A percentile compares a stretch with the other conserved stretches of the same genome.
These are phyloP conservation scores for Thelephora aurantiotincta DNA, from an alignment of 768 basidiomycete genomes.

Conservation along the genomic window DNA sequence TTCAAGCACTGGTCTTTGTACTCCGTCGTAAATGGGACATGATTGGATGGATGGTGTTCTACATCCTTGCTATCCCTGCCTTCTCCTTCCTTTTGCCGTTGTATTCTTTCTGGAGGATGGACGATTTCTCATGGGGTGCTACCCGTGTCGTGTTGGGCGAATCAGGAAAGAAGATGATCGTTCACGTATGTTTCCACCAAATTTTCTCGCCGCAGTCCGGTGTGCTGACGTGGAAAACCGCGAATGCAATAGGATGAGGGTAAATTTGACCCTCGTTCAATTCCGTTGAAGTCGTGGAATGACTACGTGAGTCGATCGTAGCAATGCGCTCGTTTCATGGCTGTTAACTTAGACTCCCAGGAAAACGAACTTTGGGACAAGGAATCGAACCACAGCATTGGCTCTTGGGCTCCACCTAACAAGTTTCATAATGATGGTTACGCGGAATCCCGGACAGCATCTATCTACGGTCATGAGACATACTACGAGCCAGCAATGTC, in stretches of 20 bases:
- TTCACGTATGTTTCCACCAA: conserved; percentile 52
- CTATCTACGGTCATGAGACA: conserved; percentile 79
- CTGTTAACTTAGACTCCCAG: conserved; percentile 20
- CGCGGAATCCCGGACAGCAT: conserved; percentile 63
- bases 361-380: conserved; percentile 97
- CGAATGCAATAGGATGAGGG: conserved; percentile 70
- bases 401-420: conserved; percentile 77
- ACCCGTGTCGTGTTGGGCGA: conserved; percentile 91
- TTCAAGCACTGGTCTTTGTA: conserved; percentile 86
- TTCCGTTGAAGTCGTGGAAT: conserved; percentile 94
- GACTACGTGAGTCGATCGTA: conserved; percentile 56
- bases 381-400: conserved; percentile 90
- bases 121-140: conserved; percentile 93
- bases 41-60: conserved; percentile 96
- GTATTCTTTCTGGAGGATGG: conserved; percentile 97
- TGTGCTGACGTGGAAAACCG: conserved; percentile 3
- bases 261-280: conserved; percentile 86
- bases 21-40: conserved; percentile 95
- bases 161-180: conserved; percentile 87
- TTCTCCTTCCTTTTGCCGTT: conserved; percentile 90
- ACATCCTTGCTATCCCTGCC: conserved; percentile 85
- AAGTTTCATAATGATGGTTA: conserved; percentile 63
- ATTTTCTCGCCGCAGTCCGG: background rate
- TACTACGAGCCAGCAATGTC: conserved; percentile 56
- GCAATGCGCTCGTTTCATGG: background rate